Percentiles rank a stretch among this genome's conserved stretches.
Conservation (phyloP, 176 grass and related monocot species). For the Alopecurus myosuroides region DNA sequence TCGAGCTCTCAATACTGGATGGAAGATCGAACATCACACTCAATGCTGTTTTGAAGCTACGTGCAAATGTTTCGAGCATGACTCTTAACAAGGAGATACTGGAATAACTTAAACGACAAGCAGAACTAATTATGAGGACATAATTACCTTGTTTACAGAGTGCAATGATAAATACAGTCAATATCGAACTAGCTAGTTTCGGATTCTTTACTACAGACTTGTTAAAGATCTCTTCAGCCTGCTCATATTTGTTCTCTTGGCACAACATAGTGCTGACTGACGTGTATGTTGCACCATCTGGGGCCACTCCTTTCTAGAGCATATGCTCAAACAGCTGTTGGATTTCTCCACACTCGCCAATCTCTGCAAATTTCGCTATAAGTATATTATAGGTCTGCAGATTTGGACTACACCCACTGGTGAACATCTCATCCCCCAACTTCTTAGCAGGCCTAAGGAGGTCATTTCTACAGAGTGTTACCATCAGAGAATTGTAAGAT, state of each 20-base stretch:
- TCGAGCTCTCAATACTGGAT: slow-evolving; percentile 36
- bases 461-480: slow-evolving; percentile 65
- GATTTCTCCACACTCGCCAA: slow-evolving; percentile 54
- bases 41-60: slow-evolving; percentile 46
- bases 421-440: slow-evolving; percentile 98
- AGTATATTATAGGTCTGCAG: slow-evolving; percentile 88
- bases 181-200: slow-evolving; percentile 40
- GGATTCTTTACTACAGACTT: slow-evolving; percentile 58
- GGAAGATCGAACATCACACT: slow-evolving; percentile 38
- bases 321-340: slow-evolving; percentile 70
- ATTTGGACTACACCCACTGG: slow-evolving; percentile 59
- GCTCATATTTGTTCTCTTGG: background rate
- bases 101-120: background rate
- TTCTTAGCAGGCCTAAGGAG: slow-evolving; percentile 87
- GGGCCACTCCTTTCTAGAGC: slow-evolving; percentile 59
- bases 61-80: slow-evolving; percentile 26
- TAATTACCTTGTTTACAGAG: slow-evolving; percentile 73
- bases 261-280: too few species aligned
- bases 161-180: slow-evolving; percentile 39
- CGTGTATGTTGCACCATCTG: slow-evolving; percentile 48
- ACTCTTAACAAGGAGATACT: background rate
- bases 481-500: slow-evolving; percentile 84
- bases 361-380: slow-evolving; percentile 68
- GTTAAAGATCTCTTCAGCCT: slow-evolving; percentile 52
- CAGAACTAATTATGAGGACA: background rate